phyloP scores from a whole-genome alignment of 345 rosid genomes.

The Balakata baccata region DNA sequence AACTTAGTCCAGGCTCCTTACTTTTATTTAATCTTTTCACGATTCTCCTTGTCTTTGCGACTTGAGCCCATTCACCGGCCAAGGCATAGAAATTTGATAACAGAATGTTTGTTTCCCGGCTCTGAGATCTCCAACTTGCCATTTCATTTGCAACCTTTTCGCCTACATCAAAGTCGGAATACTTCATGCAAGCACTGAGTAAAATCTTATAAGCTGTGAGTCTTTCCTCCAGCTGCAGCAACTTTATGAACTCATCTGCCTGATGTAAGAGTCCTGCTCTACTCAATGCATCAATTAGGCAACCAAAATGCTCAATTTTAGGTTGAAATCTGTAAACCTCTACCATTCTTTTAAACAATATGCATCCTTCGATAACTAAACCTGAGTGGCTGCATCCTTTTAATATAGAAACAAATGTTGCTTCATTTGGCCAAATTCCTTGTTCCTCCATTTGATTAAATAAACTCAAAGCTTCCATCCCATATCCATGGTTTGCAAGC shows the following conservation, averaged over 20 bases:
- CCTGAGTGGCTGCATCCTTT: conserved; percentile 32
- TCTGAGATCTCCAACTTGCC: conserved; percentile 8
- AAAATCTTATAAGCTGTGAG: conserved; percentile 14
- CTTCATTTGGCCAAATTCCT: conserved; percentile 27
- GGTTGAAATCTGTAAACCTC: conserved; percentile 15
- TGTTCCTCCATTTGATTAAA: conserved; percentile 26
- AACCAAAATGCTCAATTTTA: conserved; percentile 27
- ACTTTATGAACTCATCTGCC: conserved; percentile 24
- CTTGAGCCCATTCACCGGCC: conserved; percentile 30
- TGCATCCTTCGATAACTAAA: conserved; percentile 20
- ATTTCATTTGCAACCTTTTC: conserved; percentile 22
- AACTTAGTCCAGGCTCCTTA: conserved; percentile 28
- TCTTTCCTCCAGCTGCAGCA: conserved; percentile 8
- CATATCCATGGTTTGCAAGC: conserved; percentile 16
- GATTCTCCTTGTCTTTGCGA: conserved; percentile 20
- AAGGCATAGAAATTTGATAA: conserved; percentile 34
- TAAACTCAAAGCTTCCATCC: conserved; percentile 13
- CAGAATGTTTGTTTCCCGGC: conserved; percentile 17
- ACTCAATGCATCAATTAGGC: conserved; percentile 29
- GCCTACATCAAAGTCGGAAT: conserved; percentile 26
- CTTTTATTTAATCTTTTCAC: conserved; percentile 11
- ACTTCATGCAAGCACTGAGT: conserved; percentile 30
- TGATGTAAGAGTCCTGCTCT: conserved; percentile 29
- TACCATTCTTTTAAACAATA: conserved; percentile 20
- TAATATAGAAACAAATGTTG: conserved; percentile 24